Evolutionary conservation across 306 rosid genomes (phyloP).

Genomic region (Nissolia schottii): DNA sequence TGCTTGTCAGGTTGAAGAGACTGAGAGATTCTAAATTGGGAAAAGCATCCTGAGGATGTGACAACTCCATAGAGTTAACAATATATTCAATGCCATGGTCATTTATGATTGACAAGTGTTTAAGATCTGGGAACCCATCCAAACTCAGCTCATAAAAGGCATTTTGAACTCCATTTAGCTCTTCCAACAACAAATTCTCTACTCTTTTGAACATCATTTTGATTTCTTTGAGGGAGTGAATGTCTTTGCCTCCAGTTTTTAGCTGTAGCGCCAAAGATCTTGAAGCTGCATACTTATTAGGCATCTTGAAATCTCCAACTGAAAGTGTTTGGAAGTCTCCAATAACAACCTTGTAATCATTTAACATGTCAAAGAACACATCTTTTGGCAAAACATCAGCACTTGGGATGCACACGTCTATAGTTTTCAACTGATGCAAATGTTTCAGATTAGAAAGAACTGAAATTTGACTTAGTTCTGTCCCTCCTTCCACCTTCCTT

Average conservation of each 20-base stretch:
- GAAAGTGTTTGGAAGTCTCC: background rate
- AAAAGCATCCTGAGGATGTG: background rate
- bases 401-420: background rate
- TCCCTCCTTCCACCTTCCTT: background rate
- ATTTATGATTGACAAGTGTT: constrained; percentile 14
- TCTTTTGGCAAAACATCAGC: background rate
- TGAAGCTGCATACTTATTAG: background rate
- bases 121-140: constrained; percentile 21
- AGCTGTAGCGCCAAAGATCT: constrained; percentile 3
- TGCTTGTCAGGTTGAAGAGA: constrained; percentile 6
- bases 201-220: constrained; percentile 18
- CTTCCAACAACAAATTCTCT: constrained; percentile 32
- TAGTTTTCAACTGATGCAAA: background rate
- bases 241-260: background rate
- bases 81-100: background rate
- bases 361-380: background rate
- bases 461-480: background rate
- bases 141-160: background rate
- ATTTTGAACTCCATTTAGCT: background rate
- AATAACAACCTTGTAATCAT: background rate
- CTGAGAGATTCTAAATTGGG: constrained; percentile 20
- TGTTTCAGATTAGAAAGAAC: background rate
- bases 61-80: background rate
- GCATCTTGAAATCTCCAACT: background rate
- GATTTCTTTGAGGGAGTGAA: constrained; percentile 10